Evolutionary conservation across 1,284 basidiomycete genomes (phyloP), one percentile per base, ranked within the genome.

Genomic region (Sporisorium reilianum): DNA sequence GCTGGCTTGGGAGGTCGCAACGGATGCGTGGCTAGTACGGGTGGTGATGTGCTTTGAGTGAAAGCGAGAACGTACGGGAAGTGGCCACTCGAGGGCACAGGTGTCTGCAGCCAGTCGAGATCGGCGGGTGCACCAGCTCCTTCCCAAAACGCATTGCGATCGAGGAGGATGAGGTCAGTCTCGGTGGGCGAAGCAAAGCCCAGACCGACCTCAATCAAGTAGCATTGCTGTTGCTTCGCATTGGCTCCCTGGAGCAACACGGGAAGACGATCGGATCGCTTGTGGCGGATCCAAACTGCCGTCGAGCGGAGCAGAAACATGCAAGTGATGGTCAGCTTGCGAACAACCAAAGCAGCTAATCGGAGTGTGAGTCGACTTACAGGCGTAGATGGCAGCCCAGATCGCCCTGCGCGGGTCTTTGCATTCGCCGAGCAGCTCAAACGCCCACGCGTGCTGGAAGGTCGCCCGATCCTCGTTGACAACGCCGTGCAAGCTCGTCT

Each of bases 1-100:
- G 77, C 58, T 0, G 89, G 89, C 69, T 89, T 89, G 2, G 87
- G 84, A 2, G 89, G 88, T 30, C 89, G 86, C n/a, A 88, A 80
- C 6, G 89, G 89, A 75, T 90, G 89, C 11, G 85, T 85, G 18
- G 88, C 77, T 68, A 89, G 87, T 16, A 89, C 88, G 55, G 86
- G 85, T 23, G 87, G 84, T 8, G 81, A 85, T 60, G 87, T 85
- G n/a, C 57, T 51, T 11, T 41, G 51, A 10, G 88, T 89, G 84
- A 88, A 89, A 0, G 86, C 84, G 20, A 83, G 84, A 3, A 87
- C 77, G 53, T 65, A 80, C 1, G 89, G 88, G 78, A 88, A 77
- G 79, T 74, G 2, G 80, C 79, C 25, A 84, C 83, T 8, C 11
- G 60, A 32, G 23, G 60, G 60, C 9, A 62, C 46, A 18, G 60